Base-by-base conservation (phyloP, 768 basidiomycete genomes). In the Mycena galericulata region DNA sequence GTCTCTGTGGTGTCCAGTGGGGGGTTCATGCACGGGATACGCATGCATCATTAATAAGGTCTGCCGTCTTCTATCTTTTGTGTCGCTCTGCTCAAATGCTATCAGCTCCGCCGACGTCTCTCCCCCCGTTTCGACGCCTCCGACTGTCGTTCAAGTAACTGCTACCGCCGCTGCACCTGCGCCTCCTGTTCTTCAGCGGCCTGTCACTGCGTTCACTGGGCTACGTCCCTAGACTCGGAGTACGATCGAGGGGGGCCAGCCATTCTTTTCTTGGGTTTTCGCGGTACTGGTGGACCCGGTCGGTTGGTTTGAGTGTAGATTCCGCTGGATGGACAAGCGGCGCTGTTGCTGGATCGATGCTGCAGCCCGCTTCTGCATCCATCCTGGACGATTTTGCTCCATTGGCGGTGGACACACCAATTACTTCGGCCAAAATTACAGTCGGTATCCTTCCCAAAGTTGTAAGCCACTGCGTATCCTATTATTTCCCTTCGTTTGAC, bases 351-450 rank as follows among this genome's bases (percentile, higher is more conserved):
- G 34, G 54, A 6, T 17, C 54, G 36, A n/a, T 56, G 22, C 24
- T 56, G 34, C n/a, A 22, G 24, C n/a, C 54, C 20, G 32, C 14
- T 26, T 26, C 54, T 11, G 17, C 54, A 14, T 36, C 38, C 20
- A n/a, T 18, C n/a, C n/a, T 56, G 32, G 32, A 20, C 54, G 54
- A 56, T 30, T 56, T 56, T 56, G 54, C 54, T 29, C 29, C 49
- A 50, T 30, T 24, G 24, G 24, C 24, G 9, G 11, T 8, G 36
- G 32, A 11, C 54, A 20, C 54, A 26, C 17, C 36, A 3, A 30
- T 56, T 24, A 26, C n/a, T 15, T 30, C 36, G 17, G 32, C 54
- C 36, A 8, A 8, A 17, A 8, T 56, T 14, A 56, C 54, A 24
- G 36, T 56, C 34, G 24, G 54, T 18, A 56, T 56, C 26, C 18